Conservation (phyloP, 495 filamentous ascomycete species). For the Daldinia loculata region DNA sequence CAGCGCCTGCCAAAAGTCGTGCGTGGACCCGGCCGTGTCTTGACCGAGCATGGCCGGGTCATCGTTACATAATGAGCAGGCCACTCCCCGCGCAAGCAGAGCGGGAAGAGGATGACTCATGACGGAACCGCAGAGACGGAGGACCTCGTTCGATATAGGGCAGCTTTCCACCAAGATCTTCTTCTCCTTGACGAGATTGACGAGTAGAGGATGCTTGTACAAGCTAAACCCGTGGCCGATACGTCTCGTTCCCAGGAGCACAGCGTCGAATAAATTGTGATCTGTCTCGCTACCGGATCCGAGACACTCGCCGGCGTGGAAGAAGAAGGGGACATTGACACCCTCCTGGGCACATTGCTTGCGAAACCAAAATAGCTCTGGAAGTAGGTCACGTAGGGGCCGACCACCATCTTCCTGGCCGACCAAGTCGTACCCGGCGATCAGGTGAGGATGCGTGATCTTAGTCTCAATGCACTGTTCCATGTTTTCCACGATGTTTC, state of each 20-base stretch:
- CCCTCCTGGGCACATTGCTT: conserved; percentile 80
- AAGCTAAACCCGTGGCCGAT: conserved; percentile 90
- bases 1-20: conserved; percentile 92
- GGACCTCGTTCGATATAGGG: conserved; percentile 84
- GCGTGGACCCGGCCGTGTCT: conserved; percentile 76
- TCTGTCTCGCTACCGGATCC: conserved; percentile 80
- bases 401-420: conserved; percentile 84
- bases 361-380: conserved; percentile 90
- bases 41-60: conserved; percentile 85
- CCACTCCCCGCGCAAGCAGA: conserved; percentile 82
- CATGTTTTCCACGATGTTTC: conserved; percentile 79
- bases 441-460: conserved; percentile 74
- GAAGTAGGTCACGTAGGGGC: conserved; percentile 76
- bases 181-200: conserved; percentile 86
- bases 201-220: conserved; percentile 89
- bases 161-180: conserved; percentile 88
- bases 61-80: conserved; percentile 81
- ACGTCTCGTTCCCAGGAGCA: conserved; percentile 84
- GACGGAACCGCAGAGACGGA: conserved; percentile 78
- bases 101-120: conserved; percentile 83
- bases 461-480: conserved; percentile 85
- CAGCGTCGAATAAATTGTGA: conserved; percentile 88
- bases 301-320: conserved; percentile 88
- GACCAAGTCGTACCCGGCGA: conserved; percentile 89
- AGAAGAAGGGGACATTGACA: conserved; percentile 92